A percentile compares a stretch with the other conserved stretches of the same genome.
Evolutionary conservation across 768 basidiomycete species (phyloP).

Genomic region (Chalciporus sphaerocephalus): DNA sequence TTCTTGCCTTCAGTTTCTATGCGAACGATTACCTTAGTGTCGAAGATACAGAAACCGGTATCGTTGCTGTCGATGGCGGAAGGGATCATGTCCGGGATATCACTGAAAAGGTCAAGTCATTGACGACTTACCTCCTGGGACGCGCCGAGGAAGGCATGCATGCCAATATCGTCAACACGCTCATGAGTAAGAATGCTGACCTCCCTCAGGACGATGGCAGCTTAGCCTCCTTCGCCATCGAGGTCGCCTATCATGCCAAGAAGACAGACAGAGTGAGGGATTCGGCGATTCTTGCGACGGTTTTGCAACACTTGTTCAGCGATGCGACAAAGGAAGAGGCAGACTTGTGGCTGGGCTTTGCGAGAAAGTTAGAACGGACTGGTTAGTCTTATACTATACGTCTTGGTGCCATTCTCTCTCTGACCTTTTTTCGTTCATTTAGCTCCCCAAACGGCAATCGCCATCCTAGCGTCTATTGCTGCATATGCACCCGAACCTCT

Average conservation of each 20-base stretch:
- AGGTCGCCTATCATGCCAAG: conserved; percentile 30
- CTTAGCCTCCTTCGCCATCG: conserved; percentile 29
- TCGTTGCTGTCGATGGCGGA: conserved; percentile 35
- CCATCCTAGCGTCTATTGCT: conserved; percentile 60
- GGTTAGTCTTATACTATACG: conserved; percentile 39
- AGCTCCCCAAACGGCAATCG: conserved; percentile 71
- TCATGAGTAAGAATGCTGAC: conserved; percentile 26
- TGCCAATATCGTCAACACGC: conserved; percentile 33
- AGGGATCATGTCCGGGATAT: conserved; percentile 35
- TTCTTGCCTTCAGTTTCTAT: conserved; percentile 58
- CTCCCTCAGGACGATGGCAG: conserved; percentile 19
- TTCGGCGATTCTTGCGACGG: conserved; percentile 52
- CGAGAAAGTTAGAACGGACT: conserved; percentile 55
- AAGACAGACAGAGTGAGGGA: conserved; percentile 49
- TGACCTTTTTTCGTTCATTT: not conserved
- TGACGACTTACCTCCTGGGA: conserved; percentile 59
- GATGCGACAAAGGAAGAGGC: conserved; percentile 61
- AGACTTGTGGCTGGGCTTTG: conserved; percentile 74
- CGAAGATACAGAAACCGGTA: conserved; percentile 43
- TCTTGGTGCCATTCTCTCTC: not conserved
- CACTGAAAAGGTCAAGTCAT: conserved; percentile 43
- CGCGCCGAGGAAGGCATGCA: conserved; percentile 51
- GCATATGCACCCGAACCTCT: conserved; percentile 62
- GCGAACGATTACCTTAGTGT: conserved; percentile 58
- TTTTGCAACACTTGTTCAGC: conserved; percentile 57